Base-by-base conservation (phyloP, 139 green algal genomes). In the Raphidocelis subcapitata region DNA sequence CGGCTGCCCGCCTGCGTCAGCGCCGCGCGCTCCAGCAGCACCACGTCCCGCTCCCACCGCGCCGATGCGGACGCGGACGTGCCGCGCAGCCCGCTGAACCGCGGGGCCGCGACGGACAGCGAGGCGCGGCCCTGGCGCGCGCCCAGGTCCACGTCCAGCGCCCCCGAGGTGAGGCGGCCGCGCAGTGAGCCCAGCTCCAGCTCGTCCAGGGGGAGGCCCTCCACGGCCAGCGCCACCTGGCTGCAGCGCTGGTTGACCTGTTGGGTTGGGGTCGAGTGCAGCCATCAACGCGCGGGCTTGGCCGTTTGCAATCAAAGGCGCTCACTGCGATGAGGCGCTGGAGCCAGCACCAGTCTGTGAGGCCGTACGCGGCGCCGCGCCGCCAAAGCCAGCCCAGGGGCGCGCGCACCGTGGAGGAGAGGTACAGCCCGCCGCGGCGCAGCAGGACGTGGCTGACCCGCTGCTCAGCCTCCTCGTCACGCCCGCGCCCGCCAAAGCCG, bases 111-210 rank as follows among this genome's bases (percentile, higher is more conserved):
- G 63, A 94, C 75, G 31, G 65, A 41, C 26, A 88, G 28, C 29
- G 65, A 73, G n/a, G 80, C 87, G 20, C 87, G 77, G 16, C 91
- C 80, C 69, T 64, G 69, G 55, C 73, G 62, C 5, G 75, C 74
- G 15, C 67, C 74, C 82, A 86, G 85, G 81, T 97, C 90, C 15
- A 94, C 69, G 35, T 86, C 80, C 66, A 92, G 79, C 21, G 71
- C 75, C 5, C 82, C 81, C 56, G 91, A 76, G 51, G 87, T 65
- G n/a, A 97, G 77, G 15, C 78, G 54, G 5, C 93, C 93, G 15
- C 93, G 67, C 76, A 97, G 84, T 4, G 81, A 91, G 35, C 87
- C 93, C 47, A 94, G 84, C 82, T 97, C 93, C 62, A 97, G 81
- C 74, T 97, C 92, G 69, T 97, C 93, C 29, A 97, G 81, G 56